These are phyloP conservation scores for Kokia cookei DNA, from an alignment of 441 rosid genomes.

Conservation along the genomic window DNA sequence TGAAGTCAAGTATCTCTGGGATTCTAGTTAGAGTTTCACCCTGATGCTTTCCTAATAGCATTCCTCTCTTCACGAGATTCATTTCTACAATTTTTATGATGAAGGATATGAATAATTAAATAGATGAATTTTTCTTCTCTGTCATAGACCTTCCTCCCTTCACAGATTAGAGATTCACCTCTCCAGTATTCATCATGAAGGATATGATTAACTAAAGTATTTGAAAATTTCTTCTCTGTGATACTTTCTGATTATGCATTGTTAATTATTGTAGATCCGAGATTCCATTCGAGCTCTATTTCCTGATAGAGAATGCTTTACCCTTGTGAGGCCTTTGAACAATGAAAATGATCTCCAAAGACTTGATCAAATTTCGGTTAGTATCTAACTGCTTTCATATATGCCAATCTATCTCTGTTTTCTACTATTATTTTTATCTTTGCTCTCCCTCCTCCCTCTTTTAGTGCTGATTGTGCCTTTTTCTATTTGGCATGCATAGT, in stretches of 20 bases:
- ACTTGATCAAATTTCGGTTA: conserved; percentile 83
- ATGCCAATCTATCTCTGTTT: conserved; percentile 4
- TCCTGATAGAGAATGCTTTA: conserved; percentile 92
- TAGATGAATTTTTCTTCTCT: background rate
- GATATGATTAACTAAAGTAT: background rate
- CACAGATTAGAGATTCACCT: background rate
- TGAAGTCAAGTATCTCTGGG: background rate
- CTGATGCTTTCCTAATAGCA: background rate
- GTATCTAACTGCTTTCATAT: conserved; percentile 17
- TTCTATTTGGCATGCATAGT: background rate
- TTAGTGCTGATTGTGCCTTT: background rate
- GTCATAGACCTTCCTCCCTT: background rate
- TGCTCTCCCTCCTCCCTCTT: background rate
- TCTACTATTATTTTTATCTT: background rate
- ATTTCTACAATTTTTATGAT: background rate
- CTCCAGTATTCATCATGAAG: background rate
- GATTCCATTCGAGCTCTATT: conserved; percentile 88
- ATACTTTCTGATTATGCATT: conserved; percentile 20
- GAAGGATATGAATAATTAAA: background rate
- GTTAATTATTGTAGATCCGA: conserved; percentile 49
- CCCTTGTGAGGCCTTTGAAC: conserved; percentile 90
- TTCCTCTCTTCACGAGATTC: background rate
- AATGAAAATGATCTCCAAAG: conserved; percentile 80
- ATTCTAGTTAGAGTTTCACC: background rate
- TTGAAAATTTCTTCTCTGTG: background rate